Base-by-base conservation (phyloP, 345 rosid genomes). In the Dovyalis caffra region DNA sequence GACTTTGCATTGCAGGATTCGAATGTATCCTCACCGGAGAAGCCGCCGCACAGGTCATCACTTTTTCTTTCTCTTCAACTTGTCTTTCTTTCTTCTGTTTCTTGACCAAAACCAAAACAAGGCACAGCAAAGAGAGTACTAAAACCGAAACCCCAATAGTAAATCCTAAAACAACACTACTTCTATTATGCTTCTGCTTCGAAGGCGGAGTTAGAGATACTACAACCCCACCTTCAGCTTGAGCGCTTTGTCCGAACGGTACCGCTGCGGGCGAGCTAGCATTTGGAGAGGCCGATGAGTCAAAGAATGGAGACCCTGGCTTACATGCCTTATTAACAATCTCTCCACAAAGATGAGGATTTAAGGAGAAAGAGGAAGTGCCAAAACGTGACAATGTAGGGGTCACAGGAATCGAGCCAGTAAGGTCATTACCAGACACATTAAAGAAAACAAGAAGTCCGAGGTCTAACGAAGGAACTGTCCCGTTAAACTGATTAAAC, bases 331-430 rank as follows among this genome's bases (percentile, higher is more conserved):
- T 80, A 65, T 90, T 87, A 8, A 91, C 82, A 8, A 90, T 78
- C 93, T 88, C 92, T 0, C 99, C 98, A 79, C 99, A 95, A 32
- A 95, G 88, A 34, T 83, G 80, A n/a, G 91, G 92, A 78, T 95
- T 93, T 29, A 71, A 70, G 11, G 61, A 74, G 69, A 91, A 93
- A 76, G 98, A 74, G 57, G 95, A 76, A 66, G 88, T 37, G 6
- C 56, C 89, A 70, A 95, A 91, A 79, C 89, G 83, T 10, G 90
- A 81, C 1, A 93, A 84, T 20, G 97, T 86, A 8, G 88, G 81
- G 10, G 99, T 95, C 2, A 68, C 65, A 0, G 99, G 98, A 57
- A 95, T 80, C 0, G 80, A 32, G 0, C 99, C 98, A 35, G 90
- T 86, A 45, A 95, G 89, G 58, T 91, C 86, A 83, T 95, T 95